These are phyloP conservation scores for Gossypium anomalum DNA, from an alignment of 345 rosid genomes.

Conservation along the genomic window DNA sequence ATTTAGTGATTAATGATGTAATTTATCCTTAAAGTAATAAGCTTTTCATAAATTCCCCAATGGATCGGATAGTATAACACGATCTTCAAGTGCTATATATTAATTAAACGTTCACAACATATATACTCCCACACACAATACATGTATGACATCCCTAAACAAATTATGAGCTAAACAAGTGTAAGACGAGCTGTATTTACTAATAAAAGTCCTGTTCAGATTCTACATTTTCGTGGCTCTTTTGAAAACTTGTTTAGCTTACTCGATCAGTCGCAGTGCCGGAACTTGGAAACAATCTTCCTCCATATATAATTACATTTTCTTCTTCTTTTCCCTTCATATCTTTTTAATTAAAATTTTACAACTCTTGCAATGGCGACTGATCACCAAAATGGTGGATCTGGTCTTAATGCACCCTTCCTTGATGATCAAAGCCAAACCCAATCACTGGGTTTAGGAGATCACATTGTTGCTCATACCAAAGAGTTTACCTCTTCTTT, in stretches of 20 bases:
- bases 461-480: neutral
- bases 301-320: too few relatives aligned
- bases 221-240: neutral
- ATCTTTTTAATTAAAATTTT: neutral
- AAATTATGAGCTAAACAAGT: neutral
- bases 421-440: constrained; percentile 13
- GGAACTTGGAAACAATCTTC: neutral
- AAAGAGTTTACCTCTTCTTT: constrained; percentile 37
- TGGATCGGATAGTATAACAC: too few relatives aligned
- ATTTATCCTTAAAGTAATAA: too few relatives aligned
- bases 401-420: constrained; percentile 20
- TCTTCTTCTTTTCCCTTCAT: too few relatives aligned
- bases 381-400: neutral
- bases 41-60: too few relatives aligned
- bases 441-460: constrained; percentile 26
- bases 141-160: too few relatives aligned
- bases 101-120: too few relatives aligned
- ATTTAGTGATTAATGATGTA: too few relatives aligned
- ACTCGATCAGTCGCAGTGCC: neutral
- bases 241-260: neutral
- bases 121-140: too few relatives aligned
- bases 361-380: neutral
- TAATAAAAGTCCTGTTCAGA: neutral
- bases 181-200: neutral
- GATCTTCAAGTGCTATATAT: too few relatives aligned